phyloP scores from a whole-genome alignment of 805 yeast species.

The Scheffersomyces spartinae region DNA sequence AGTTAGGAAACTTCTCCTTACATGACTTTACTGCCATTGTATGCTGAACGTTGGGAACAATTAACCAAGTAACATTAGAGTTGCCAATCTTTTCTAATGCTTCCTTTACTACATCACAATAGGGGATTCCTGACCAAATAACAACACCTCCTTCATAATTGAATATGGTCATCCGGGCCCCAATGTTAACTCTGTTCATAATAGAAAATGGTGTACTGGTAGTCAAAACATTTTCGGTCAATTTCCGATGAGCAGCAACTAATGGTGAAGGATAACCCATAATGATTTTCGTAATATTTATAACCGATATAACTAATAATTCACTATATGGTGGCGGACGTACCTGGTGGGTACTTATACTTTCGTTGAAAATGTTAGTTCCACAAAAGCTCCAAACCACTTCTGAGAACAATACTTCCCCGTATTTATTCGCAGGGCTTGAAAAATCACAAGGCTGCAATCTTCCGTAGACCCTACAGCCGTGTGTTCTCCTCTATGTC shows the following conservation, averaged over 20 bases:
- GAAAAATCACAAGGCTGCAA: no score
- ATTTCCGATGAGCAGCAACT: constrained; percentile 16
- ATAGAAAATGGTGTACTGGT: constrained; percentile 24
- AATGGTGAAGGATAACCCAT: constrained; percentile 26
- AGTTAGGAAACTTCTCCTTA: constrained; percentile 36
- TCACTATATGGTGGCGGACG: no score
- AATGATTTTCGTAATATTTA: no score
- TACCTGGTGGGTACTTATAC: no score
- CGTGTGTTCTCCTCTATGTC: no score
- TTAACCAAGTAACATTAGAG: constrained; percentile 31
- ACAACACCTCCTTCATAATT: constrained; percentile 18
- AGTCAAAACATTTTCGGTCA: constrained; percentile 22
- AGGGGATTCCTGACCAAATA: constrained; percentile 52
- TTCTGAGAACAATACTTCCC: no score
- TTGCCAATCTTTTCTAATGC: constrained; percentile 23
- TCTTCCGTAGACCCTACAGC: no score
- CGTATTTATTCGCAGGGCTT: no score
- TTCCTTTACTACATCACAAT: constrained; percentile 31
- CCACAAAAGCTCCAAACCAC: no score
- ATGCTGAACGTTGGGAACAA: constrained; percentile 57
- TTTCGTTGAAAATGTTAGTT: no score
- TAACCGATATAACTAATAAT: no score
- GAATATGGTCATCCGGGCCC: constrained; percentile 31
- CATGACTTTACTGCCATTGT: constrained; percentile 49
- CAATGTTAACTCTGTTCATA: constrained; percentile 20